Evolutionary conservation across 495 filamentous ascomycete species (phyloP).

Genomic region (Alectoria sarmentosa): DNA sequence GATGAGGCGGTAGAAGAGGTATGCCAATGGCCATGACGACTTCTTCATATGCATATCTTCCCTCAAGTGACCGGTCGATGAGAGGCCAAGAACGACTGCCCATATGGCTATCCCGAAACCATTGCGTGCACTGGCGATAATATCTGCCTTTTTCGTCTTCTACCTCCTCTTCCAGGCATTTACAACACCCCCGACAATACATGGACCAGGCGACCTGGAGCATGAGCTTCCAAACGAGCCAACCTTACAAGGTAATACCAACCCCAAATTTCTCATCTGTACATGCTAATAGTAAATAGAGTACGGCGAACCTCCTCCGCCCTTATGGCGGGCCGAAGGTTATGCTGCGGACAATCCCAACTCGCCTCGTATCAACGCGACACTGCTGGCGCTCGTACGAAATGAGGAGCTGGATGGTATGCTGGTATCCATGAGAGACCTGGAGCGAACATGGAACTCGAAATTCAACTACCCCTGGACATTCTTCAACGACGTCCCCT

Average conservation of each 20-base stretch:
- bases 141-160: conserved; percentile 60
- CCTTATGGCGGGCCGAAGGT: conserved; percentile 62
- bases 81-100: conserved; percentile 1
- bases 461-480: conserved; percentile 99
- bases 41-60: not conserved
- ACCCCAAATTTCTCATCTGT: conserved; percentile 13
- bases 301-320: conserved; percentile 73
- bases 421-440: conserved; percentile 77
- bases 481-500: conserved; percentile 95
- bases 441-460: conserved; percentile 93
- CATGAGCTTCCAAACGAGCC: conserved; percentile 63
- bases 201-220: conserved; percentile 37
- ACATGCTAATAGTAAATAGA: conserved; percentile 40
- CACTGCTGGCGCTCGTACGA: conserved; percentile 82
- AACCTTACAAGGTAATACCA: conserved; percentile 66
- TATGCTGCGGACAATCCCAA: conserved; percentile 69
- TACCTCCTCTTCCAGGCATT: conserved; percentile 70
- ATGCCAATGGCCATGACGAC: conserved; percentile 10
- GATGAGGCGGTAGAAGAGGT: conserved; percentile 8
- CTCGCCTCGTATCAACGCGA: conserved; percentile 82
- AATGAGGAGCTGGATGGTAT: conserved; percentile 82
- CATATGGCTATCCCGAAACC: conserved; percentile 75
- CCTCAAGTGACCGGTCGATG: not conserved
- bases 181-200: conserved; percentile 36
- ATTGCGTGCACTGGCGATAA: conserved; percentile 67